Conservation (phyloP, 768 basidiomycete genomes). For the Termitomyces sp. region DNA sequence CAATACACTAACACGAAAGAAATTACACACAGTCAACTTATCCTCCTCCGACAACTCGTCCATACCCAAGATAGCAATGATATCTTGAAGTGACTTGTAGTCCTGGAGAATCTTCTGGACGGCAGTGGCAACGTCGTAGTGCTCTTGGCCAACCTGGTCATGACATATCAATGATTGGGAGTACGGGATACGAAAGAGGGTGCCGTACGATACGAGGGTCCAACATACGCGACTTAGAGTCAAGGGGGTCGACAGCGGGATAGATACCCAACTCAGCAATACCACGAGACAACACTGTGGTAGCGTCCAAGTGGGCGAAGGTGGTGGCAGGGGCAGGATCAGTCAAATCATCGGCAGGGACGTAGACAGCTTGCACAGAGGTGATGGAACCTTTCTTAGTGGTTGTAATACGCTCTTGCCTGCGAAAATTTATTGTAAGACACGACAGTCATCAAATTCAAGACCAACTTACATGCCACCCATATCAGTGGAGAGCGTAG, state of each 20-base stretch:
- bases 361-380: slow-evolving; percentile 99
- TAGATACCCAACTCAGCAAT: slow-evolving; percentile 99
- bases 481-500: slow-evolving; percentile 99
- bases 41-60: slow-evolving; percentile 99
- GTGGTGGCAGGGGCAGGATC: slow-evolving; percentile 99
- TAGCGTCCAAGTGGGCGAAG: slow-evolving; percentile 99
- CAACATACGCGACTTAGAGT: slow-evolving; percentile 99
- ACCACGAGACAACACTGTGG: slow-evolving; percentile 97
- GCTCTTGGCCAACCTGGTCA: slow-evolving; percentile 73
- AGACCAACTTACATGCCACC: slow-evolving; percentile 82
- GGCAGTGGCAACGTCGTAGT: slow-evolving; percentile 94
- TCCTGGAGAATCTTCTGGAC: slow-evolving; percentile 97
- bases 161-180: background rate
- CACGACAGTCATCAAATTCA: slow-evolving; percentile 2
- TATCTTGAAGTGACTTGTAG: slow-evolving; percentile 97
- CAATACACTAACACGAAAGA: background rate
- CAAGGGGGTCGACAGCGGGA: slow-evolving; percentile 98
- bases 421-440: slow-evolving; percentile 21
- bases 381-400: slow-evolving; percentile 99
- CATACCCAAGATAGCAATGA: slow-evolving; percentile 99
- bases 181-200: background rate
- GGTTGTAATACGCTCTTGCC: slow-evolving; percentile 99
- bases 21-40: slow-evolving; percentile 82
- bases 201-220: slow-evolving; percentile 93
- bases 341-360: slow-evolving; percentile 99